Evolutionary conservation across 2,329 filamentous ascomycete species (phyloP).

Genomic region (Scytalidium lignicola): DNA sequence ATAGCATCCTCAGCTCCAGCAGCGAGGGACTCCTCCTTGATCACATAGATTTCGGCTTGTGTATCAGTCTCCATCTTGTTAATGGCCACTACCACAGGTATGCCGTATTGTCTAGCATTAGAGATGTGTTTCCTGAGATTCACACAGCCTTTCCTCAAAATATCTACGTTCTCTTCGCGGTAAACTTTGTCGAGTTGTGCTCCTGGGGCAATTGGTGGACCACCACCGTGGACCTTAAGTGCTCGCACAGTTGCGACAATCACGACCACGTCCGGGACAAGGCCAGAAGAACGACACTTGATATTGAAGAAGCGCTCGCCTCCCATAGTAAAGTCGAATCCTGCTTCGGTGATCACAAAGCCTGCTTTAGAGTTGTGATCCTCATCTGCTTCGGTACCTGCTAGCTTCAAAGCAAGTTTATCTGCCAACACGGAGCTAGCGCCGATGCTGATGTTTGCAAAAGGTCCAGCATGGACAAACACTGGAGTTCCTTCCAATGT

Average conservation of each 20-base stretch:
- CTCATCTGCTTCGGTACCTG: conserved; percentile 89
- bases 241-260: conserved; percentile 94
- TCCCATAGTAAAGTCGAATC: conserved; percentile 99
- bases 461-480: conserved; percentile 94
- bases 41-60: conserved; percentile 80
- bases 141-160: conserved; percentile 83
- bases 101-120: conserved; percentile 83
- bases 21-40: conserved; percentile 84
- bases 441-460: conserved; percentile 97
- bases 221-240: conserved; percentile 94
- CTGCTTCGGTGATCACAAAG: conserved; percentile 93
- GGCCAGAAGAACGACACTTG: conserved; percentile 92
- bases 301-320: conserved; percentile 99
- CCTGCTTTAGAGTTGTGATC: conserved; percentile 76
- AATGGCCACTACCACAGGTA: conserved; percentile 94
- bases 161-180: conserved; percentile 86
- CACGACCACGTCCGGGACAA: conserved; percentile 88
- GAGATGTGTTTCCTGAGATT: conserved; percentile 94
- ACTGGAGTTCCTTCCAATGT: conserved; percentile 95
- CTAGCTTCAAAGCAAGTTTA: conserved; percentile 91
- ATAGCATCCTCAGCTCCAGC: conserved; percentile 94
- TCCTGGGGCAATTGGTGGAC: conserved; percentile 86
- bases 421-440: conserved; percentile 94
- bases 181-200: conserved; percentile 83
- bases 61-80: conserved; percentile 96